Conservation (phyloP, 2,329 filamentous ascomycete genomes). For the Basipetospora sp. region DNA sequence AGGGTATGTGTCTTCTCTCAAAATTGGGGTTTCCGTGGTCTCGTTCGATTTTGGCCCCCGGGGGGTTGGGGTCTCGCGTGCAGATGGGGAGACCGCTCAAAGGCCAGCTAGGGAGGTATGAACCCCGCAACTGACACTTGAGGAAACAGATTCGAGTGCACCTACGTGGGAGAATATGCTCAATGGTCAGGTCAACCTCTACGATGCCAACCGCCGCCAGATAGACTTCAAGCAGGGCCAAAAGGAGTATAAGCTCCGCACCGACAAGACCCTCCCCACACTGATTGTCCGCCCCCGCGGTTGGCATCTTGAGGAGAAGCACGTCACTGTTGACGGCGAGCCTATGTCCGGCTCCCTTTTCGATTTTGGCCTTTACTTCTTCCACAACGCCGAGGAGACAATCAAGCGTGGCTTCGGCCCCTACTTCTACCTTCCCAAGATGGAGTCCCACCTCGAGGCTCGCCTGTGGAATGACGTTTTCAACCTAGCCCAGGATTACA, state of each 20-base stretch:
- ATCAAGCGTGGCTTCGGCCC: slow-evolving; percentile 73
- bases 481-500: slow-evolving; percentile 86
- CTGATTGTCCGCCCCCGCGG: slow-evolving; percentile 88
- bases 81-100: too few relatives aligned
- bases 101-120: too few relatives aligned
- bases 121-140: slow-evolving; percentile 4
- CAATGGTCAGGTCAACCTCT: slow-evolving; percentile 92
- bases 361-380: slow-evolving; percentile 98
- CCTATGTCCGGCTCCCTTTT: slow-evolving; percentile 85
- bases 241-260: slow-evolving; percentile 96
- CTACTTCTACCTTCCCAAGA: slow-evolving; percentile 97
- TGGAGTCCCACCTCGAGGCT: slow-evolving; percentile 95
- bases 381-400: slow-evolving; percentile 87
- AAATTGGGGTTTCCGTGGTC: too few relatives aligned
- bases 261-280: slow-evolving; percentile 70
- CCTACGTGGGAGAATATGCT: slow-evolving; percentile 99
- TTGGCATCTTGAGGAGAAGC: slow-evolving; percentile 98
- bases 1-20: slow-evolving; percentile 45
- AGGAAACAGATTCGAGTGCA: slow-evolving; percentile 65
- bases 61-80: too few relatives aligned
- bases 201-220: slow-evolving; percentile 85
- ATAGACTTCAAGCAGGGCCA: slow-evolving; percentile 90
- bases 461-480: slow-evolving; percentile 97
- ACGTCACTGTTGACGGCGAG: slow-evolving; percentile 88
- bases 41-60: too few relatives aligned